Conservation (phyloP, 2,329 filamentous ascomycete genomes). For the Sclerotinia minor region DNA sequence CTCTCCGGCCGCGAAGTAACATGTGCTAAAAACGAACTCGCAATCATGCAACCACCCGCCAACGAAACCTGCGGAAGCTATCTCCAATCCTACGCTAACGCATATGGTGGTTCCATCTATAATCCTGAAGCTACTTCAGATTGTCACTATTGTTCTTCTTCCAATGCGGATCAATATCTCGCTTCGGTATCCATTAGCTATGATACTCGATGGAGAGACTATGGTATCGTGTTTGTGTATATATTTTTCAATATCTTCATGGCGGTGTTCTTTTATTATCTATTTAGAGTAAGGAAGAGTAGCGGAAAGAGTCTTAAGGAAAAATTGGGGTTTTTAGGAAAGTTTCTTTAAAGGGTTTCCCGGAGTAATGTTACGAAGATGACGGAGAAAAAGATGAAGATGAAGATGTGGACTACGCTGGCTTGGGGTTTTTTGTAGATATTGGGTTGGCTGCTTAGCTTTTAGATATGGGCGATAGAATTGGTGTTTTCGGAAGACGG, state of each 20-base stretch:
- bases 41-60: slow-evolving; percentile 61
- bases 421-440: no score
- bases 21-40: slow-evolving; percentile 70
- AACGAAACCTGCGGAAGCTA: slow-evolving; percentile 61
- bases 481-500: no score
- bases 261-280: slow-evolving; percentile 55
- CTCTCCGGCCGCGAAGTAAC: slow-evolving; percentile 65
- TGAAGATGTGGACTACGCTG: no score
- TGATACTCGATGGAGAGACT: slow-evolving; percentile 65
- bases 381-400: no score
- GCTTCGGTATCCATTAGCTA: slow-evolving; percentile 53
- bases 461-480: no score
- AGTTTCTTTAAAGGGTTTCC: slow-evolving; percentile 28
- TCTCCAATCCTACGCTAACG: slow-evolving; percentile 51
- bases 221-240: slow-evolving; percentile 61
- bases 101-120: slow-evolving; percentile 54
- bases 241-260: slow-evolving; percentile 56
- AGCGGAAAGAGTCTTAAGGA: slow-evolving; percentile 28
- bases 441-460: no score
- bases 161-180: slow-evolving; percentile 54
- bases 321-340: slow-evolving; percentile 25
- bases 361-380: no score
- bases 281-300: slow-evolving; percentile 44
- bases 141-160: slow-evolving; percentile 63
- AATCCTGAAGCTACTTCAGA: slow-evolving; percentile 49